These are phyloP conservation scores for Vanrija sp. DNA, from an alignment of 1,284 basidiomycete genomes.

Conservation along the genomic window DNA sequence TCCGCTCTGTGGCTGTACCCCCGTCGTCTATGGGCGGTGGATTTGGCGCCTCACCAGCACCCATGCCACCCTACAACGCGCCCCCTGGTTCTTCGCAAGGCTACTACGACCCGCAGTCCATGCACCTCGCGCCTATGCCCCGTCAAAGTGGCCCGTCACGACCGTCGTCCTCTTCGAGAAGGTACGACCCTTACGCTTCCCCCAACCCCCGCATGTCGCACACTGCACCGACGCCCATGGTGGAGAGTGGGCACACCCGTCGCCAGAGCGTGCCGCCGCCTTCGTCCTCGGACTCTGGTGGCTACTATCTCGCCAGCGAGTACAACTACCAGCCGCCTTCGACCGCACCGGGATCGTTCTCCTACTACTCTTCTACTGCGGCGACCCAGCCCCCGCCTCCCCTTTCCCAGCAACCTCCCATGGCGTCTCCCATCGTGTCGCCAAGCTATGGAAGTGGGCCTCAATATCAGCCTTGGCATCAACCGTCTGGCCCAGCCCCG, in stretches of 20 bases:
- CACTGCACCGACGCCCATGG: background rate
- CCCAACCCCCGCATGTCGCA: background rate
- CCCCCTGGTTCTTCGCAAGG: constrained; percentile 6
- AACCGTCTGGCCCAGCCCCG: background rate
- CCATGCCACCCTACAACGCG: constrained; percentile 4
- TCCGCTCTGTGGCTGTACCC: constrained; percentile 13
- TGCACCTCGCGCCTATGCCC: constrained; percentile 3
- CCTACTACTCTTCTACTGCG: constrained; percentile 7
- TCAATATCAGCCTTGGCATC: constrained; percentile 11
- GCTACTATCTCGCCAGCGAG: constrained; percentile 8
- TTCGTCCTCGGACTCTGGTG: constrained; percentile 1
- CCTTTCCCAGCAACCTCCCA: constrained; percentile 1
- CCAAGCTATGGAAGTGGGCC: constrained; percentile 6
- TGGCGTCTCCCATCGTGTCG: constrained; percentile 16
- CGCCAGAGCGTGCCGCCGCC: constrained; percentile 13
- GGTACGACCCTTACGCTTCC: constrained; percentile 16
- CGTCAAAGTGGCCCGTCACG: constrained; percentile 9
- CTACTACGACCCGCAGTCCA: constrained; percentile 8
- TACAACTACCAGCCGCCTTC: constrained; percentile 23
- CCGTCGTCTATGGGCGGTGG: background rate
- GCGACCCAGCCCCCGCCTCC: constrained; percentile 1
- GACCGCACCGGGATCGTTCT: constrained; percentile 13
- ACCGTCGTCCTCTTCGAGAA: constrained; percentile 4
- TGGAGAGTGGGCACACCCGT: constrained; percentile 11
- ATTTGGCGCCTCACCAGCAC: background rate